Base-by-base conservation (phyloP, 805 yeast species). In the Wickerhamiella domercqiae region DNA sequence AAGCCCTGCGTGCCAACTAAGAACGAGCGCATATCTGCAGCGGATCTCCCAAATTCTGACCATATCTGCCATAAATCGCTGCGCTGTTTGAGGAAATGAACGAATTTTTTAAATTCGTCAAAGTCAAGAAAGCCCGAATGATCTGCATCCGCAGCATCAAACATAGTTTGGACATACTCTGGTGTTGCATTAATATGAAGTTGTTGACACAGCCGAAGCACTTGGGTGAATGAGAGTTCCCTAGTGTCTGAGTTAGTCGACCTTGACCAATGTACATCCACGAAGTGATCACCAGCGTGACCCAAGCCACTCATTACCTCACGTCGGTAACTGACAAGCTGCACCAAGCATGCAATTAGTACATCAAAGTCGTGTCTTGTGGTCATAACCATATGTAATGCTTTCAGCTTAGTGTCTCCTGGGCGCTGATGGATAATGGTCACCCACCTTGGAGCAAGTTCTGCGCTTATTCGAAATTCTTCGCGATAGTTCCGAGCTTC, bases 401-500 rank as follows among this genome's bases (percentile, higher is more conserved):
- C 79, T 48, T 82, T 80, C 32, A 82, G 61, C 52, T 78, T 80
- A 36, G 70, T 63, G 2, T 68, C 64, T 38, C 68, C 73, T 4
- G 70, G 63, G 5, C 67, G 64, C 39, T 65, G 70, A 52, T 82
- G 87, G 9, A 83, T 71, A 22, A 87, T 69, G 0, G 94, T 76
- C 1, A 82, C 66, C 98, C 98, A 87, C 6, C 70, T 57, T 9
- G 64, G 61, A 32, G 73, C 72, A 38, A 67, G 70, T 36, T 77
- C 83, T 25, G 71, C 61, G 1, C 84, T 70, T 1, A 83, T 68
- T 26, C 78, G 75, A 47, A 81, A 71, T 55, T 84, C 94, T 51
- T 86, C 94, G 42, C 94, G 61, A 52, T 84, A 87, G 47, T 82
- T 81, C 25, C 70, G 67, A 1, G 95, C 95, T 48, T 78, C 81